Base-by-base conservation (phyloP, 129 eudicot species). In the Scalesia atractyloides region DNA sequence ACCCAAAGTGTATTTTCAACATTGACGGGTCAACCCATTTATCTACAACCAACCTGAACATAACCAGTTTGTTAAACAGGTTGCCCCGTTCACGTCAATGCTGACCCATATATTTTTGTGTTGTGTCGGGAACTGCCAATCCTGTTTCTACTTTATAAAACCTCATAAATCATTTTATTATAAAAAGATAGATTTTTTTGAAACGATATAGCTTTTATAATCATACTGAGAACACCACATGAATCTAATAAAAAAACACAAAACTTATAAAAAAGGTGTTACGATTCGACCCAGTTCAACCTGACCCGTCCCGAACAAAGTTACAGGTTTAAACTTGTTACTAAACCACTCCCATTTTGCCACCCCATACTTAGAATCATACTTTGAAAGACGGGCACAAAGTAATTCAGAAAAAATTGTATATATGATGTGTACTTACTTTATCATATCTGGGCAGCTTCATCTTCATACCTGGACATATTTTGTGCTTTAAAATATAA, bases 371-470 rank as follows among this genome's bases (percentile, higher is more conserved):
- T 30, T 48, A 62, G 9, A 34, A 44, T 53, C 66, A 78, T 66
- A 49, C 36, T 41, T 33, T 37, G 47, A 66, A 9, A 58, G 4
- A 59, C 3, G 26, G 57, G 51, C 43, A 30, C n/a, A 64, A n/a
- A 57, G 41, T 64, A 66, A 26, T 41, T 41, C 3, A 52, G 58
- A 63, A 70, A 70, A 18, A 52, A 37, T 41, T 26, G 15, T 18
- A 48, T 24, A 30, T 37, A 75, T 33, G 30, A 53, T 56, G 66
- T 44, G 57, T 69, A 9, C 46, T 41, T 41, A 51, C 98, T 85
- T 94, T 94, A 68, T 94, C 86, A 71, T 94, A 94, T 76, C 98
- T 81, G 52, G 98, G 98, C 15, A 94, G 77, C 96, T 90, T 94
- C 90, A 94, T 84, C 87, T 90, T 94, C 76, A 57, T 69, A 74